These are phyloP conservation scores for Volvariella surrecta DNA, from an alignment of 1,284 basidiomycete species.

Conservation along the genomic window DNA sequence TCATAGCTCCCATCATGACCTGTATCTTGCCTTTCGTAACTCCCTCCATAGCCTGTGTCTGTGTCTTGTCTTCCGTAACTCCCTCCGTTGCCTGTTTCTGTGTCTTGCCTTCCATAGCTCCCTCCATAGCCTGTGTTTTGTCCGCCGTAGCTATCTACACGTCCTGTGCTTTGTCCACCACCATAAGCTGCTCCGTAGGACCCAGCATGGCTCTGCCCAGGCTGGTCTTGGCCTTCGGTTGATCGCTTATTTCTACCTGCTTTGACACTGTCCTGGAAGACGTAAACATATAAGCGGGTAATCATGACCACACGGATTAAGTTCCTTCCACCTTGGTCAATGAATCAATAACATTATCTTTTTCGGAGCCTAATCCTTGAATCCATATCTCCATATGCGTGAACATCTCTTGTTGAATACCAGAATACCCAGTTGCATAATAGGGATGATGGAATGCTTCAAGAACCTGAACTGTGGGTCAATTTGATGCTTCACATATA, in stretches of 20 bases:
- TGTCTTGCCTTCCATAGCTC: constrained; percentile 1
- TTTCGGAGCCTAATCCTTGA: constrained; percentile 37
- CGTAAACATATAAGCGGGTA: not conserved
- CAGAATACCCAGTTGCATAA: constrained; percentile 45
- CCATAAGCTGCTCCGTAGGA: not conserved
- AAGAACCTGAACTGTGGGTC: constrained; percentile 32
- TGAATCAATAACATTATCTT: constrained; percentile 31
- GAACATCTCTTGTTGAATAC: constrained; percentile 62
- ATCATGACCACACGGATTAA: not conserved
- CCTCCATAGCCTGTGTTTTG: constrained; percentile 6
- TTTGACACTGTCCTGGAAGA: constrained; percentile 29
- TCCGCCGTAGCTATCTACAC: too few species aligned
- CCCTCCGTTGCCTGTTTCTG: too few species aligned
- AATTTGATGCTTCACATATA: not conserved
- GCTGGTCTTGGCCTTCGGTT: constrained; percentile 16
- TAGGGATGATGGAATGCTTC: constrained; percentile 68
- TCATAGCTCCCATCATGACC: not conserved
- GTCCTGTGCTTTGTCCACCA: too few species aligned
- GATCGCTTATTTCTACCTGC: constrained; percentile 26
- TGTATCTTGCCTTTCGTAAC: too few species aligned
- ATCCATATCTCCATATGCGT: constrained; percentile 52
- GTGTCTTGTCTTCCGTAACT: too few species aligned
- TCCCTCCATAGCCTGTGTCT: too few species aligned
- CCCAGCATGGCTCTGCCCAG: constrained; percentile 2
- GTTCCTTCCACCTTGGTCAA: constrained; percentile 43